A percentile compares a stretch with the other conserved stretches of the same genome.
These are phyloP conservation scores for Chlamydomonas schloesseri DNA, from an alignment of 139 green algal genomes.

Conservation along the genomic window DNA sequence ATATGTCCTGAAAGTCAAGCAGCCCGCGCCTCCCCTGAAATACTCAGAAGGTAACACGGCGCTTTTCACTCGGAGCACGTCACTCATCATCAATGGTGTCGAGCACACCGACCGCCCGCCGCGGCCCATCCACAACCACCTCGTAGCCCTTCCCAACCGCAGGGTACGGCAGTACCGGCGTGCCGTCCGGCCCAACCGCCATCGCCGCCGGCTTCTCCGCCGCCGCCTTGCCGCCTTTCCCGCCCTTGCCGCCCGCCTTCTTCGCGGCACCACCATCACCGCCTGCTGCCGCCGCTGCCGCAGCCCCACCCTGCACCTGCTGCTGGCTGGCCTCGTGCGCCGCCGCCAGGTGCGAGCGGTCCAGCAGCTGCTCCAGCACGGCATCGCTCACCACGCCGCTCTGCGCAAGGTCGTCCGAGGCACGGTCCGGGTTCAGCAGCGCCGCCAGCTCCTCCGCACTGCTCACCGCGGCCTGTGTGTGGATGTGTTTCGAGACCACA, in stretches of 20 bases:
- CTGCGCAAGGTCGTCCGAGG: constrained; percentile 73
- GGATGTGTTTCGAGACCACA: no score
- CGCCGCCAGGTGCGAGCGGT: constrained; percentile 72
- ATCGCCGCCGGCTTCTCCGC: not conserved
- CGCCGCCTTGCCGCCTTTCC: not conserved
- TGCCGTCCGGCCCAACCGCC: not conserved
- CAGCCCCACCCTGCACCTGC: not conserved
- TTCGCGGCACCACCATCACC: not conserved
- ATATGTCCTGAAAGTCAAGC: no score
- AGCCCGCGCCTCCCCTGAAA: no score
- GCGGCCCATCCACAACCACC: constrained; percentile 57
- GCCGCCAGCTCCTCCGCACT: constrained; percentile 83
- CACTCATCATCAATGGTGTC: not conserved
- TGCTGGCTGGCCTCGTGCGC: not conserved
- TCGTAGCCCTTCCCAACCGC: constrained; percentile 72
- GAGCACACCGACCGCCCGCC: not conserved
- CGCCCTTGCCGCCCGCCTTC: not conserved
- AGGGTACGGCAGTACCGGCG: constrained; percentile 66
- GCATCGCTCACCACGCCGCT: constrained; percentile 75
- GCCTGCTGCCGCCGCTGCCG: not conserved
- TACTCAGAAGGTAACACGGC: no score
- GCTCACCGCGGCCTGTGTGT: constrained; percentile 46
- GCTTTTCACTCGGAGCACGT: not conserved
- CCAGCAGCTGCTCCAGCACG: constrained; percentile 77
- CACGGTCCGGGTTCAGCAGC: constrained; percentile 76